Evolutionary conservation across 352 stramenopile genomes (phyloP), one percentile per base, ranked within the genome.

Genomic region (Peronospora belbahrii): DNA sequence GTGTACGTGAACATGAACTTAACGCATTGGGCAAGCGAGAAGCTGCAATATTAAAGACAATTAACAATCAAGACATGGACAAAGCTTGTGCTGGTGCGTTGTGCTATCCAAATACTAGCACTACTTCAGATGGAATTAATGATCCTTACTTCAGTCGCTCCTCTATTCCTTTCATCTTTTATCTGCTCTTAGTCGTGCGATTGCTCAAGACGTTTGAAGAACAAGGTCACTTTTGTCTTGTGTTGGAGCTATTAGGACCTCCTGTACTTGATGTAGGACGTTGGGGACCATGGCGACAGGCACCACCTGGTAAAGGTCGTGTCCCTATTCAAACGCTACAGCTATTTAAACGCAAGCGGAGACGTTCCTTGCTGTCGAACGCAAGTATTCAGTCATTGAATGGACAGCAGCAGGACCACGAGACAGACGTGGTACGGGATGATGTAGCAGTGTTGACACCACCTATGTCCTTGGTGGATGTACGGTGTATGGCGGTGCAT

Each of bases 191-290:
- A 72, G 52, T 87, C 17, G 73, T 89, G 48, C 62, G 62, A 10
- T 38, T 85, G 32, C 42, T 84, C 5, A 62, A 75, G 52, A 67
- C 59, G 33, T 89, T 89, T 54, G 56, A 62, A 24, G 62, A 86
- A 35, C 56, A 66, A 3, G 58, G 47, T 6, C 73, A 72, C 37
- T 69, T 79, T 27, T 87, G 73, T 30, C 66, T 89, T 25, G 78
- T 87, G 45, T 42, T 89, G 19, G 78, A 89, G 60, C 61, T 83
- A 24, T 53, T 89, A 25, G 74, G 67, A 14, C 37, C 68, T 14
- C 56, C 74, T 6, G 97, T 98, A 56, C 67, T 98, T 28, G 97
- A 98, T 48, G 91, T 98, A 58, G 64, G 95, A 6, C 65, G 93
- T 8, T 94, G 92, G 64, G 95, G 96, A 28, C 91, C 84, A 38